phyloP scores from a whole-genome alignment of 257 asterid species.

The Rauvolfia tetraphylla region DNA sequence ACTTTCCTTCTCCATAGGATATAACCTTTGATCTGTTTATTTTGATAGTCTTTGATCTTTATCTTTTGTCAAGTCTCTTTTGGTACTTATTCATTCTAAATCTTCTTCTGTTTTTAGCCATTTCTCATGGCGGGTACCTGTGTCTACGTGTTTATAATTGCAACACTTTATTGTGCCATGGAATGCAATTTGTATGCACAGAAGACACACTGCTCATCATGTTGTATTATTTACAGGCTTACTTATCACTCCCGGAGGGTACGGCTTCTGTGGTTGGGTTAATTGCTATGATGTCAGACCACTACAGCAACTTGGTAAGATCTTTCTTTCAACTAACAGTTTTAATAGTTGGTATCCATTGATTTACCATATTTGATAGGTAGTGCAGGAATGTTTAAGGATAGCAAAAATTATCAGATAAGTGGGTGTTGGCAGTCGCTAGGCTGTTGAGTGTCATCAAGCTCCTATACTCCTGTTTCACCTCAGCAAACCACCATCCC shows the following conservation, averaged over 20 bases:
- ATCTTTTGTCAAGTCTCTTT: neutral
- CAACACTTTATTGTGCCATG: neutral
- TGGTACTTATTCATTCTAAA: neutral
- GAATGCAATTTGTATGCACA: neutral
- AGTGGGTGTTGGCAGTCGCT: too few species aligned
- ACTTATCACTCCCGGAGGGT: constrained; percentile 93
- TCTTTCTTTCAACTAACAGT: neutral
- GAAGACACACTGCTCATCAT: neutral
- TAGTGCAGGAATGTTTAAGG: too few species aligned
- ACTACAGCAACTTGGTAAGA: constrained; percentile 85
- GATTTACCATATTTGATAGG: neutral
- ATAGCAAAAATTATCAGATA: too few species aligned
- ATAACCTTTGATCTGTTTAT: neutral
- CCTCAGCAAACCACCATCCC: too few species aligned
- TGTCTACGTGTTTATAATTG: neutral
- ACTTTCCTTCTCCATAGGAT: neutral
- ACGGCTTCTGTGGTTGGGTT: constrained; percentile 86
- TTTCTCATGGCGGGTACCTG: neutral
- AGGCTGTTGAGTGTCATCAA: too few species aligned
- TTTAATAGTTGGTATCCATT: too few species aligned
- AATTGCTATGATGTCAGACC: constrained; percentile 95
- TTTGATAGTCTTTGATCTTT: neutral
- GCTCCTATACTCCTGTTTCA: too few species aligned
- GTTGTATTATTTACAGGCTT: constrained; percentile 55
- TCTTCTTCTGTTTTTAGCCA: neutral